Conservation (phyloP, 2,329 filamentous ascomycete species). For the Aspergillus novofumigatus region DNA sequence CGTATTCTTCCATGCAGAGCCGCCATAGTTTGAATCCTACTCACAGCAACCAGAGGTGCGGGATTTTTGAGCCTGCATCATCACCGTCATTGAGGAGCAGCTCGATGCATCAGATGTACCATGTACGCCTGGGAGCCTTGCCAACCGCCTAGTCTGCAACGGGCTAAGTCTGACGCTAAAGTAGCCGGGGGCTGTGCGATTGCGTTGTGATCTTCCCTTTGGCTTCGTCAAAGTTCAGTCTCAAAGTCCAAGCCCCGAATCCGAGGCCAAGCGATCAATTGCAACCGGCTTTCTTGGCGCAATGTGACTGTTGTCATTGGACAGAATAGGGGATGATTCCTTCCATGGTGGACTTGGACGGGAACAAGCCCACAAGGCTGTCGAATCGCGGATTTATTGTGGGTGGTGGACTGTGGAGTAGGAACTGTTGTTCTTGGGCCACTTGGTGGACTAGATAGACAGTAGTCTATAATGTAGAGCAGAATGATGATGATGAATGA, state of each 20-base stretch:
- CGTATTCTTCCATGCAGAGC: neutral
- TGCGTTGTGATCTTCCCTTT: neutral
- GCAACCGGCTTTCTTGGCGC: neutral
- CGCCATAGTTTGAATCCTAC: neutral
- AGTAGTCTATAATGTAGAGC: neutral
- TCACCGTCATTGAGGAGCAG: neutral
- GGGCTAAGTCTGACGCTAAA: neutral
- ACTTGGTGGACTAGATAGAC: neutral
- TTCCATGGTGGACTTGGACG: neutral
- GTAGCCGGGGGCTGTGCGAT: neutral
- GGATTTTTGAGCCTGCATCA: neutral
- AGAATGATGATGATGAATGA: neutral
- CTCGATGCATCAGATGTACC: neutral
- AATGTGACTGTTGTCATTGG: neutral
- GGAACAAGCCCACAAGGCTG: constrained; percentile 12
- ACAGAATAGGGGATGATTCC: neutral
- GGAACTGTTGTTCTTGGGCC: neutral
- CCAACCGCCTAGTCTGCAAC: neutral
- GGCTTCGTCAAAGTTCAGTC: neutral
- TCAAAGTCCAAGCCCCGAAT: neutral
- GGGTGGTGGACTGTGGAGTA: constrained; percentile 8
- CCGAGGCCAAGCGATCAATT: neutral
- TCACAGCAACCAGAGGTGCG: too few species aligned
- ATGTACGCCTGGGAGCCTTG: neutral
- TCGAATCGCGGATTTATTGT: constrained; percentile 3